A percentile compares a stretch with the other conserved stretches of the same genome.
phyloP scores from a whole-genome alignment of 2,329 filamentous ascomycete genomes.

The Trichoderma citrinoviride region DNA sequence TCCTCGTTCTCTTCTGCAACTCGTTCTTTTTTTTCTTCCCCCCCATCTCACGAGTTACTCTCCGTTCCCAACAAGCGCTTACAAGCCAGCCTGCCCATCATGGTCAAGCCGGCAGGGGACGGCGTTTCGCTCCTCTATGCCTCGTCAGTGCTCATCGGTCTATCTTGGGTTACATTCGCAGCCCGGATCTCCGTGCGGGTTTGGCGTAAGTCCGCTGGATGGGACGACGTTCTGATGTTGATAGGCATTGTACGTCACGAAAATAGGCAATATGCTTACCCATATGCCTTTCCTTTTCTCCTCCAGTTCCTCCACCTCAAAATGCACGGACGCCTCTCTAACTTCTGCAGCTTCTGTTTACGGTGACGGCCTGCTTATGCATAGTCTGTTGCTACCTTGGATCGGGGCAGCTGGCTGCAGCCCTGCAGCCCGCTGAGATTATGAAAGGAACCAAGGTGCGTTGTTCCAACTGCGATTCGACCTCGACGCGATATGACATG shows the following conservation, averaged over 20 bases:
- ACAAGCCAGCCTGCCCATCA: conserved; percentile 7
- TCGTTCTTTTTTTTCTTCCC: background rate
- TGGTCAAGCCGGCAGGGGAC: conserved; percentile 12
- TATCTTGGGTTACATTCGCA: conserved; percentile 3
- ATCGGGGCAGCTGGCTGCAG: conserved; percentile 6
- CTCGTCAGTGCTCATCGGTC: conserved; percentile 1
- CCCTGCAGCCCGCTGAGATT: background rate
- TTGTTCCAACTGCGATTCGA: background rate
- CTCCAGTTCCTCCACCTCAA: background rate
- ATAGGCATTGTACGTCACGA: conserved; percentile 11
- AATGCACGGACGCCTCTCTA: background rate
- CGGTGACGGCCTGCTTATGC: conserved; percentile 8
- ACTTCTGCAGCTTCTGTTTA: conserved; percentile 13
- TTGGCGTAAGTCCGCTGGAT: conserved; percentile 9
- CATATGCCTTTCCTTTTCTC: too few species aligned
- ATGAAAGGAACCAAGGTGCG: conserved; percentile 15
- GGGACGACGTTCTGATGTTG: conserved; percentile 16
- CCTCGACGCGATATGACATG: background rate
- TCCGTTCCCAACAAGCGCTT: background rate
- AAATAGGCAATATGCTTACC: background rate
- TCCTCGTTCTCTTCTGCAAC: background rate
- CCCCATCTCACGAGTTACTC: background rate
- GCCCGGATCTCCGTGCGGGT: background rate
- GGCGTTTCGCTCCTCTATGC: conserved; percentile 8
- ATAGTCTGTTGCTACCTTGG: conserved; percentile 13